Evolutionary conservation across 192 early-diverging fungal genomes (phyloP).

Genomic region (Coemansia sp.): DNA sequence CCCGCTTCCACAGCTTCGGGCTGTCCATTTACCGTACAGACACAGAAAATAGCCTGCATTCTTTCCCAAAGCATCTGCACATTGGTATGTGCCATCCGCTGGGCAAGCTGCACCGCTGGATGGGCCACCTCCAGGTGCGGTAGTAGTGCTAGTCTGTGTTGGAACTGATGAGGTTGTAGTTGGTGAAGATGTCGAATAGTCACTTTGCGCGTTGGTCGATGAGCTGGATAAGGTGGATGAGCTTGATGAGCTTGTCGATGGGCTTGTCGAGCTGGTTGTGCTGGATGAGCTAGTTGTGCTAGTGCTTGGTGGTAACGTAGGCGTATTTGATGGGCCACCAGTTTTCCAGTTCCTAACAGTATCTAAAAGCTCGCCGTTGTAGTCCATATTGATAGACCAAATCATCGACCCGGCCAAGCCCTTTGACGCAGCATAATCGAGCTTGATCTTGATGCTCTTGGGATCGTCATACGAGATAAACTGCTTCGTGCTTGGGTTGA

Average conservation of each 20-base stretch:
- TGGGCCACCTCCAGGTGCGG: slow-evolving; percentile 10
- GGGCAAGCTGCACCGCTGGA: slow-evolving; percentile 21
- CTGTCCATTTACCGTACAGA: slow-evolving; percentile 28
- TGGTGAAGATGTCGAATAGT: neutral
- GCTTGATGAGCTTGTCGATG: slow-evolving; percentile 56
- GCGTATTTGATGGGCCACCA: slow-evolving; percentile 18
- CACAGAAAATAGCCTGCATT: slow-evolving; percentile 25
- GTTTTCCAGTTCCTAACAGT: slow-evolving; percentile 2
- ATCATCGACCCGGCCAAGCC: slow-evolving; percentile 64
- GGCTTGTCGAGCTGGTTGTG: slow-evolving; percentile 3
- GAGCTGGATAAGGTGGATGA: slow-evolving; percentile 24
- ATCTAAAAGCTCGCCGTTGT: slow-evolving; percentile 57
- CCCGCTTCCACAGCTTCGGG: slow-evolving; percentile 23
- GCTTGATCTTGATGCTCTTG: slow-evolving; percentile 61
- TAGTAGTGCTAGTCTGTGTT: slow-evolving; percentile 1
- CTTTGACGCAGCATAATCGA: slow-evolving; percentile 51
- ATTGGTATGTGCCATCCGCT: slow-evolving; percentile 12
- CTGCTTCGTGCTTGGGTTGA: slow-evolving; percentile 54
- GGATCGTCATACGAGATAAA: slow-evolving; percentile 81
- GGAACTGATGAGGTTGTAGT: neutral
- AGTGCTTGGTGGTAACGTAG: slow-evolving; percentile 55
- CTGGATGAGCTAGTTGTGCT: slow-evolving; percentile 56
- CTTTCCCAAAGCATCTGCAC: slow-evolving; percentile 17
- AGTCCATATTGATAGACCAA: slow-evolving; percentile 49
- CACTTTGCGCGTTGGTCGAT: slow-evolving; percentile 1